phyloP scores from a whole-genome alignment of 1,284 basidiomycete genomes.

The Cystobasidium slooffiae region DNA sequence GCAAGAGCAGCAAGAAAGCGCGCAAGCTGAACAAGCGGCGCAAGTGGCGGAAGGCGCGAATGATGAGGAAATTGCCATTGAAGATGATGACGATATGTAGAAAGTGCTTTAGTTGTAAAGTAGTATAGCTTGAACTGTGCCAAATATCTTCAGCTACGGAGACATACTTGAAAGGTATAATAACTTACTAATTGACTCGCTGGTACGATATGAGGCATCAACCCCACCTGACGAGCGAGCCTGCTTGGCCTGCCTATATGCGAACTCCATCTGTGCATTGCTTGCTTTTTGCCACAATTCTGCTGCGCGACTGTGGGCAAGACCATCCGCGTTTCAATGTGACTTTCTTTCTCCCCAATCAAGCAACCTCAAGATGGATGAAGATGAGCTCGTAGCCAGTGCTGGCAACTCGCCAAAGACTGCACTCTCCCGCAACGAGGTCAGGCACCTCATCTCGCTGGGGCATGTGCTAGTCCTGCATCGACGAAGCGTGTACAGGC shows the following conservation, averaged over 20 bases:
- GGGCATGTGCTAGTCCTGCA: slow-evolving; percentile 84
- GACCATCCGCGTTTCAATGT: not conserved
- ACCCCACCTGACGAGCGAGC: no score
- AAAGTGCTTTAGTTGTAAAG: no score
- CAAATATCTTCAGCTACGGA: not conserved
- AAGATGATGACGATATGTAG: slow-evolving; percentile 46
- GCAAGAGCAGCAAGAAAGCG: slow-evolving; percentile 10
- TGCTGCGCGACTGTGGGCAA: no score
- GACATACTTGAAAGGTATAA: not conserved
- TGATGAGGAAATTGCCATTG: slow-evolving; percentile 48
- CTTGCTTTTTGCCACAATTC: no score
- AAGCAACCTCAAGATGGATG: not conserved
- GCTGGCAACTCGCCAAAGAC: slow-evolving; percentile 10
- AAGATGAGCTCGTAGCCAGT: slow-evolving; percentile 4
- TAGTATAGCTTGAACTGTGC: not conserved
- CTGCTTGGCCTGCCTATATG: no score
- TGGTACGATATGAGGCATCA: no score
- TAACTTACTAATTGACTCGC: no score
- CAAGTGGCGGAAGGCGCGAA: slow-evolving; percentile 39
- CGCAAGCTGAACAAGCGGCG: slow-evolving; percentile 31
- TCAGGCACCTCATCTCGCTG: slow-evolving; percentile 71
- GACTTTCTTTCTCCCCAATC: not conserved
- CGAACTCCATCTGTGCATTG: no score
- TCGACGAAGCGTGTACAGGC: slow-evolving; percentile 74
- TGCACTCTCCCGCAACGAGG: slow-evolving; percentile 64